Base-by-base conservation (phyloP, 2,329 filamentous ascomycete species). In the Pseudopyricularia cyperi region DNA sequence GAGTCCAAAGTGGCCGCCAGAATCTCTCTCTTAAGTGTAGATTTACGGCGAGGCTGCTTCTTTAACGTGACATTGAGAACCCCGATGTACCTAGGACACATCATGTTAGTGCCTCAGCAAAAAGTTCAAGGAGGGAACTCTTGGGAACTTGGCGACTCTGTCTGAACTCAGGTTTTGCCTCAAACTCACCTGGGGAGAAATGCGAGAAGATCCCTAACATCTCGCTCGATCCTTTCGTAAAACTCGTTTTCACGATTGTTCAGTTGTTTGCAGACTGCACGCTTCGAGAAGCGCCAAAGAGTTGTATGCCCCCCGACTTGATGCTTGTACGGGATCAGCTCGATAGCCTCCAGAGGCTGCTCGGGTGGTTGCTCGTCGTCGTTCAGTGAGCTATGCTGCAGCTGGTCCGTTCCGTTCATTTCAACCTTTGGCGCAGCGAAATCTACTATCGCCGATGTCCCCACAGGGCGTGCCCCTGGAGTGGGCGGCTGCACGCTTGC, bases 171-270 rank as follows among this genome's bases (percentile, higher is more conserved):
- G 28, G 28, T 30, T 30, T 30, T 30, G 28, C n/a, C n/a, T n/a
- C n/a, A n/a, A n/a, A 65, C 72, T 56, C 71, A 86, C 83, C 90
- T 89, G 57, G 93, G 93, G 57, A 98, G 75, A 64, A 97, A 98
- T 42, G 86, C 82, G 54, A 98, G 72, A 61, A 98, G 76, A 63
- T 95, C 86, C 57, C 89, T 87, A 67, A 98, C 91, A 58, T 88
- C 82, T 61, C 81, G 82, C 71, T 98, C 93, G 61, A 97, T 88
- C 52, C 85, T 93, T 68, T 98, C 93, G 67, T 98, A 98, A 65
- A 98, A 98, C 68, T 95, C 89, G 67, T 98, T 98, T 65, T 98
- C 93, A 62, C 91, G 80, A 65, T 95, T 98, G 67, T 95, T 98
- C 62, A 98, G 78, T 69, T 96, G 89, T 69, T 98, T 98, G 75